Conservation (phyloP, 768 basidiomycete species). For the Crucibulum laeve region DNA sequence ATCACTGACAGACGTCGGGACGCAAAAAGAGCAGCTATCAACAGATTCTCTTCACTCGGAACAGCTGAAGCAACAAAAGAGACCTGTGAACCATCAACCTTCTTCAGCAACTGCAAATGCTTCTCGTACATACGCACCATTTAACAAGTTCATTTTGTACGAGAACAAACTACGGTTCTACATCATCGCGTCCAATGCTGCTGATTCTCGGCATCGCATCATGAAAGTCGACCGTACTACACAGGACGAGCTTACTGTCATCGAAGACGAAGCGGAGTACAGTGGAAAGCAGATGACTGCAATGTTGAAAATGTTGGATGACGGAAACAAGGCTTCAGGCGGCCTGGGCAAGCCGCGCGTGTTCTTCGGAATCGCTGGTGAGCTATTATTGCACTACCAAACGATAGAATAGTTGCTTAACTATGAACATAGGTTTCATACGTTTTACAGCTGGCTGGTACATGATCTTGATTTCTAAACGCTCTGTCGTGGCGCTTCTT, state of each 20-base stretch:
- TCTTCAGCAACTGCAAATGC: background rate
- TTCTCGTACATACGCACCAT: constrained; percentile 22
- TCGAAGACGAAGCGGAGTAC: constrained; percentile 89
- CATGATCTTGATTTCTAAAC: constrained; percentile 85
- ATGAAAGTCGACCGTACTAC: constrained; percentile 90
- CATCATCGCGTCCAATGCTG: constrained; percentile 86
- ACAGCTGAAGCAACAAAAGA: too few species aligned
- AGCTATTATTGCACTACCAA: constrained; percentile 9
- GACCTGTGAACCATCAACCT: too few species aligned
- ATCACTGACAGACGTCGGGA: too few species aligned
- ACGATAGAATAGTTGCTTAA: background rate
- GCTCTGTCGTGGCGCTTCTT: constrained; percentile 87
- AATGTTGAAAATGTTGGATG: constrained; percentile 92
- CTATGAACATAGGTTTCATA: constrained; percentile 69
- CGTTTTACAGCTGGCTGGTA: constrained; percentile 96
- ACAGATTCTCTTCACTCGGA: too few species aligned
- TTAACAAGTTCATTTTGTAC: constrained; percentile 89
- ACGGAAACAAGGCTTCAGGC: constrained; percentile 86
- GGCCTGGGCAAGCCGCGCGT: constrained; percentile 76
- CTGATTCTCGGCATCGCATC: constrained; percentile 85
- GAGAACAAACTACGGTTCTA: constrained; percentile 91
- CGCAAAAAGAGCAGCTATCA: too few species aligned
- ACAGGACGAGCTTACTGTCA: constrained; percentile 66
- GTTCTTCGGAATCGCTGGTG: constrained; percentile 83
- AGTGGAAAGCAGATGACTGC: constrained; percentile 85